Conservation (phyloP, 352 stramenopile species). For the Thalassiosira allenii region DNA sequence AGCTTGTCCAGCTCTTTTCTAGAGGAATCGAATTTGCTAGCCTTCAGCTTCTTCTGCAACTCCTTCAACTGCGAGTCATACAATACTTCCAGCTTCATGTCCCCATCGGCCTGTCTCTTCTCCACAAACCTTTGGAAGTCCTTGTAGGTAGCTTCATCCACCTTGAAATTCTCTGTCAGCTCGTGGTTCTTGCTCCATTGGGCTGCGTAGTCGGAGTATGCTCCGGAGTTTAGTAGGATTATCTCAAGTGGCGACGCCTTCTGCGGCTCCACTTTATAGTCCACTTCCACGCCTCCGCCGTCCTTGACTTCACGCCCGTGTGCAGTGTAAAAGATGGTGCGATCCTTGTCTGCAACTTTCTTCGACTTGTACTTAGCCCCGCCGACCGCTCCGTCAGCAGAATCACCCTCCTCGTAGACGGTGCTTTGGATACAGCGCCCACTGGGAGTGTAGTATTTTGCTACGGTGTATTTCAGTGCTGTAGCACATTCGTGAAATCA, state of each 20-base stretch:
- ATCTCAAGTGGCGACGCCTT: conserved; percentile 83
- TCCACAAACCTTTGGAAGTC: conserved; percentile 82
- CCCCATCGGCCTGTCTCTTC: conserved; percentile 69
- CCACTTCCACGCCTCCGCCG: conserved; percentile 86
- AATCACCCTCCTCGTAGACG: conserved; percentile 79
- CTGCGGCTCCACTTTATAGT: conserved; percentile 85
- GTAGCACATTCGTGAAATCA: conserved; percentile 50
- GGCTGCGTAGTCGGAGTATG: conserved; percentile 83
- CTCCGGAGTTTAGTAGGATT: conserved; percentile 75
- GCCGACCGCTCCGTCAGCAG: conserved; percentile 41
- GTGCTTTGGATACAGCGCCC: conserved; percentile 87
- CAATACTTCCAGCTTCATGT: conserved; percentile 81
- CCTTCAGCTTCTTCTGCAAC: conserved; percentile 77
- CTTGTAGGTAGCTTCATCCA: conserved; percentile 79
- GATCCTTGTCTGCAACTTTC: conserved; percentile 79
- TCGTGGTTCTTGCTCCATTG: conserved; percentile 82
- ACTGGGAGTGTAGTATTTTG: conserved; percentile 90
- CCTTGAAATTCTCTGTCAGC: conserved; percentile 79
- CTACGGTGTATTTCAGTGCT: conserved; percentile 90
- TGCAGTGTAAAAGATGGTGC: conserved; percentile 77
- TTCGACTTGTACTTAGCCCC: conserved; percentile 69
- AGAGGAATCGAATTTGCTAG: conserved; percentile 74
- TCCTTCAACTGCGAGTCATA: conserved; percentile 78
- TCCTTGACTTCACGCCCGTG: conserved; percentile 77
- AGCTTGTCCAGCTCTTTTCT: conserved; percentile 75